A percentile compares a stretch with the other conserved stretches of the same genome.
phyloP scores from a whole-genome alignment of 1,284 basidiomycete genomes.

The Fomitopsis palustris region DNA sequence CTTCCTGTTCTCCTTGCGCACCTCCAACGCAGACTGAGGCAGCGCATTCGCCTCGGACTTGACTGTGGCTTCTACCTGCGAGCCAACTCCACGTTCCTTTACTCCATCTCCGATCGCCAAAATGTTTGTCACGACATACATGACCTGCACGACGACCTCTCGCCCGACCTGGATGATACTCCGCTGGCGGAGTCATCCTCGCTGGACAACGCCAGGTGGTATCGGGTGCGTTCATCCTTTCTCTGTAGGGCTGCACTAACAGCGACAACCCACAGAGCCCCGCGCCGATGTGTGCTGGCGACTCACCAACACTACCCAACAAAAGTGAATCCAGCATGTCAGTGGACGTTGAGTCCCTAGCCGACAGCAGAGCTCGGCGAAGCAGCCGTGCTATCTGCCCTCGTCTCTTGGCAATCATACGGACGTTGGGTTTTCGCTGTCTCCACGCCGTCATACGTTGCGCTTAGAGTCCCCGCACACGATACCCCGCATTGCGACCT shows the following conservation, averaged over 20 bases:
- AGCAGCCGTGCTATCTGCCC: neutral
- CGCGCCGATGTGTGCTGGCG: neutral
- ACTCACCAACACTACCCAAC: neutral
- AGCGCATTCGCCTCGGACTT: neutral
- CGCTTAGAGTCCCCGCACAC: neutral
- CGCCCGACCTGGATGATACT: neutral
- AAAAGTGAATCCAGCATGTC: neutral
- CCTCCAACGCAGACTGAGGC: neutral
- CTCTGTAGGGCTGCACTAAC: neutral
- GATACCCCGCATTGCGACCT: neutral
- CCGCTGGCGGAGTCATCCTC: neutral
- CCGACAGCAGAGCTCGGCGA: neutral
- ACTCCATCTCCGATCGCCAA: neutral
- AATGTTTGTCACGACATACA: neutral
- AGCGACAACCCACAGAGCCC: neutral
- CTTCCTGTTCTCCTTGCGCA: conserved; percentile 1
- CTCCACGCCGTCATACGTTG: conserved; percentile 2
- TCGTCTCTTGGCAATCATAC: neutral
- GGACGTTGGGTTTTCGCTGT: conserved; percentile 1
- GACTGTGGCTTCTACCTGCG: conserved; percentile 1
- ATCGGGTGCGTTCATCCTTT: neutral
- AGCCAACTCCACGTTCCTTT: conserved; percentile 3
- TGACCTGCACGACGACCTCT: neutral
- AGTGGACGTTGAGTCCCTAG: neutral
- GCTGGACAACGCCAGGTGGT: neutral